phyloP scores from a whole-genome alignment of 108 stramenopile species.

The Skeletonema costatum region DNA sequence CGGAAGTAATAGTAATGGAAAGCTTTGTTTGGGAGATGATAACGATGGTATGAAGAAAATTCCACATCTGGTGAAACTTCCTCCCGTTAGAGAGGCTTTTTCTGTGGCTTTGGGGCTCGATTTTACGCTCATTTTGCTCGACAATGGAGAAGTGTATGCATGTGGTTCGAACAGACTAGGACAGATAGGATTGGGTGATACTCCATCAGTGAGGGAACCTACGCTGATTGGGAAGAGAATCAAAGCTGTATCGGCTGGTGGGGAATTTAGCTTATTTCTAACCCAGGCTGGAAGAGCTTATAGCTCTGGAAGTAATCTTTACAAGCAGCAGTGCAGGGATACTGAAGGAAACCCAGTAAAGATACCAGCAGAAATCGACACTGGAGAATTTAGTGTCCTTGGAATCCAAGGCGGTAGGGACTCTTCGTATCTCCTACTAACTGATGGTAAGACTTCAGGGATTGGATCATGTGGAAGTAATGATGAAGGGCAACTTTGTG shows the following conservation, averaged over 20 bases:
- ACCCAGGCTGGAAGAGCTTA: slow-evolving; percentile 30
- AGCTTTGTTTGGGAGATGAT: slow-evolving; percentile 39
- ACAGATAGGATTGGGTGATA: slow-evolving; percentile 45
- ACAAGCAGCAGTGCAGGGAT: slow-evolving; percentile 46
- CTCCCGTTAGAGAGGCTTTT: background rate
- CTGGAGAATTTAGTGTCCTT: background rate
- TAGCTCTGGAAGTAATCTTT: slow-evolving; percentile 41
- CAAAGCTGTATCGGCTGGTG: slow-evolving; percentile 38
- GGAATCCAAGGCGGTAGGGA: background rate
- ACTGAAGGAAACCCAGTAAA: slow-evolving; percentile 9
- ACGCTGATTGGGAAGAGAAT: slow-evolving; percentile 13
- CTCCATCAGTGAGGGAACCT: background rate
- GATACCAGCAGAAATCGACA: slow-evolving; percentile 3
- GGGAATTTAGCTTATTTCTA: slow-evolving; percentile 34
- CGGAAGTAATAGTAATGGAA: slow-evolving; percentile 29
- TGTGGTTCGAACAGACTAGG: slow-evolving; percentile 50
- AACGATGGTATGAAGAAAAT: slow-evolving; percentile 16
- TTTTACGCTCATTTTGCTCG: slow-evolving; percentile 43
- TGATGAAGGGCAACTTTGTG: background rate
- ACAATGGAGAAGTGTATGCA: slow-evolving; percentile 41
- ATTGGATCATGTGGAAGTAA: background rate
- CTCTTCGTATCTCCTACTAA: slow-evolving; percentile 1
- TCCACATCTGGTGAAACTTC: slow-evolving; percentile 23
- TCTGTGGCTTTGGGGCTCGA: slow-evolving; percentile 49
- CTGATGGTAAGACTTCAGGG: background rate